Base-by-base conservation (phyloP, 2,329 filamentous ascomycete species). In the Metarhizium rileyi region DNA sequence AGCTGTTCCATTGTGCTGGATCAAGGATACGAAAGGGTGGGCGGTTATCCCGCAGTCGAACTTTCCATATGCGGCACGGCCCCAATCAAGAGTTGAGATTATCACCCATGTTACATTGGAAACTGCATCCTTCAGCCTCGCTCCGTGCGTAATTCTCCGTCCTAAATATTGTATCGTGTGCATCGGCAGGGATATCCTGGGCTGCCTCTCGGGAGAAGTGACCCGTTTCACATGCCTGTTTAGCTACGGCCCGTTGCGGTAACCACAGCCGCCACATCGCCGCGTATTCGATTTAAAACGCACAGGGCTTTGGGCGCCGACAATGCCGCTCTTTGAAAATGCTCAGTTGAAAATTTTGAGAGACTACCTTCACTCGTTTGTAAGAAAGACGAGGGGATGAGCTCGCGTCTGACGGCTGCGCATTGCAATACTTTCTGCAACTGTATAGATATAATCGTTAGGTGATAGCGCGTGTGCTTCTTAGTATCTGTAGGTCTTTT, bases 251-350 rank as follows among this genome's bases (percentile, higher is more conserved):
- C 12, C n/a, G 33, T 36, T 36, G 14, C 33, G 33, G n/a, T 18
- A 28, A 28, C 12, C 12, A 28, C 27, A 28, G 27, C 27, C 27
- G 27, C 27, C 8, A 28, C 4, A 12, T 12, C 8, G 8, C 8
- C 27, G 27, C 27, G 12, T 12, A 9, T 28, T 7, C 27, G 27
- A n/a, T n/a, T n/a, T n/a, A n/a, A n/a, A n/a, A n/a, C n/a, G n/a
- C n/a, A n/a, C n/a, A n/a, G n/a, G n/a, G n/a, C n/a, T n/a, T n/a
- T n/a, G n/a, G n/a, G n/a, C n/a, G n/a, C n/a, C n/a, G n/a, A n/a
- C n/a, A n/a, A n/a, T n/a, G 54, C 67, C 68, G 2, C 53, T 72
- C 16, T 70, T 70, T 48, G 64, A 68, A 42, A 60, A 63, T 49
- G 40, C 36, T 8, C 26, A 53, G 59, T 35, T 25, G 53, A 64